Evolutionary conservation across 2,329 filamentous ascomycete species (phyloP).

Genomic region (Trichoderma sp.): DNA sequence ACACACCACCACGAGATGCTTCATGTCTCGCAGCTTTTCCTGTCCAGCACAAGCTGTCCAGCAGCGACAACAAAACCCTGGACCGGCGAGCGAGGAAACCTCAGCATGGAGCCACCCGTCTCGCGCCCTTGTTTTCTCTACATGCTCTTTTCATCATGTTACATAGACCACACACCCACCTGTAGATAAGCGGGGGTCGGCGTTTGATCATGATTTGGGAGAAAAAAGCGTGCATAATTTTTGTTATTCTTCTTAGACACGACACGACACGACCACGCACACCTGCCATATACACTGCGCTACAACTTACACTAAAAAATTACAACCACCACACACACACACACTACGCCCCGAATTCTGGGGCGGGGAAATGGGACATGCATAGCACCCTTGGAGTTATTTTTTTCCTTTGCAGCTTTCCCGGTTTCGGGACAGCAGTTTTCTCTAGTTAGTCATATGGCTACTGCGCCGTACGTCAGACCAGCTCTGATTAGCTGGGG

Average conservation of each 20-base stretch:
- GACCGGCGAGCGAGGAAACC: not conserved
- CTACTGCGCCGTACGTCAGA: conserved; percentile 9
- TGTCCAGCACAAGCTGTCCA: not conserved
- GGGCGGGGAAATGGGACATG: conserved; percentile 21
- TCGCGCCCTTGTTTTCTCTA: conserved; percentile 12
- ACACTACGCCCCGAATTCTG: conserved; percentile 6
- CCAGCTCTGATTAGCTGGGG: conserved; percentile 13
- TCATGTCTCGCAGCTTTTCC: not conserved
- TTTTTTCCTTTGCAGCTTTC: not conserved
- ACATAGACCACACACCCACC: conserved; percentile 19
- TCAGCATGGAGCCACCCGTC: not conserved
- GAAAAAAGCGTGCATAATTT: conserved; percentile 3
- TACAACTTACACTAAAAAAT: conserved; percentile 9
- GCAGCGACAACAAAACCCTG: not conserved
- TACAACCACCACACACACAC: conserved; percentile 1
- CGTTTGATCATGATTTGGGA: conserved; percentile 19
- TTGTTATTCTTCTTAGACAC: conserved; percentile 10
- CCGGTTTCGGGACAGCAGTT: conserved; percentile 6
- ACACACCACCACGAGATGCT: not conserved
- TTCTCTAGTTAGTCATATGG: conserved; percentile 5
- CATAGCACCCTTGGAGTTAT: conserved; percentile 21
- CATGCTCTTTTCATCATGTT: conserved; percentile 20
- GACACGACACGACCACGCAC: conserved; percentile 14
- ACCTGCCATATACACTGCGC: conserved; percentile 3
- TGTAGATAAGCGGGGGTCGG: conserved; percentile 20